These are phyloP conservation scores for Paraurostyla sp. DNA, from an alignment of 73 alveolate species.

Conservation along the genomic window DNA sequence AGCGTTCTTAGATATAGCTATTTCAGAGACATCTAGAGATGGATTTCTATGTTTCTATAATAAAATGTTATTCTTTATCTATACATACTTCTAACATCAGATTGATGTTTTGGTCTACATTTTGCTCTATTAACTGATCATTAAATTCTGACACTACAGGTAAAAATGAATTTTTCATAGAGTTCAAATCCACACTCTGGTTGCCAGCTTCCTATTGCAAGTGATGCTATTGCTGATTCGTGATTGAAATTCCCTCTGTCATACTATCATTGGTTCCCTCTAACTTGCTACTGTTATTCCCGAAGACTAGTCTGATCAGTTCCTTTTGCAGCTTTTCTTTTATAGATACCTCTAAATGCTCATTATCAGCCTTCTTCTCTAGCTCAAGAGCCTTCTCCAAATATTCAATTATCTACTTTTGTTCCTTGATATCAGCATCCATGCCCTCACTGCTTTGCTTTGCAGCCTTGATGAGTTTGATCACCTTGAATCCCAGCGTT, in stretches of 20 bases:
- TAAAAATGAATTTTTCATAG: no score
- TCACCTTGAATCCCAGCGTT: neutral
- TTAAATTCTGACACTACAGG: neutral
- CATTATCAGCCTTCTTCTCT: neutral
- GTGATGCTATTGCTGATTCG: no score
- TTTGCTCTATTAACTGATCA: neutral
- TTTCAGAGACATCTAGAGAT: neutral
- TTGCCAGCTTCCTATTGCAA: no score
- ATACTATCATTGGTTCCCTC: no score
- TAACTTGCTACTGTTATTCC: neutral
- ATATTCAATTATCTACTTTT: neutral
- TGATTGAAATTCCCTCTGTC: no score
- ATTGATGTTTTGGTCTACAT: neutral
- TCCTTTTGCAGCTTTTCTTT: conserved; percentile 1
- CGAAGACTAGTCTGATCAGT: neutral
- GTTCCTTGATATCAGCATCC: neutral
- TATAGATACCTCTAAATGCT: neutral
- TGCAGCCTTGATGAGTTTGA: neutral
- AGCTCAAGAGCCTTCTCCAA: conserved; percentile 11
- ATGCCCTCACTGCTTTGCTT: neutral
- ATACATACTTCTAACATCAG: neutral
- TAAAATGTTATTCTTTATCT: neutral
- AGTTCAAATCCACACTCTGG: no score
- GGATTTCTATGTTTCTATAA: conserved; percentile 18
- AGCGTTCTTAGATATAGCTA: neutral